Evolutionary conservation across 176 grass and related monocot genomes (phyloP).

Genomic region (Leersia perrieri): DNA sequence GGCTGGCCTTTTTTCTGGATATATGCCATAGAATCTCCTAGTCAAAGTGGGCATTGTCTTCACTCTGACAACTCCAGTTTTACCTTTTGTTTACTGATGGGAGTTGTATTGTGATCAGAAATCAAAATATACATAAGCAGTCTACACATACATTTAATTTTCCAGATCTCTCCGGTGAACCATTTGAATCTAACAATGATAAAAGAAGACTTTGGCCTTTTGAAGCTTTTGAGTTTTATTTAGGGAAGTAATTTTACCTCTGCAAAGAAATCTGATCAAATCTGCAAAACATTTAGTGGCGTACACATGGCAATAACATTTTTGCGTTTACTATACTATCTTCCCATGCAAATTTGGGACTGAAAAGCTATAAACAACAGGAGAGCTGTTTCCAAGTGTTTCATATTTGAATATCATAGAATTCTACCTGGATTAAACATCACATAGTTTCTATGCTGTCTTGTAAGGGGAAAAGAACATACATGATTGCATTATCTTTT

Average conservation of each 20-base stretch:
- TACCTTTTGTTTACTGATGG: too few species aligned
- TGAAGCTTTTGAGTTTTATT: neutral
- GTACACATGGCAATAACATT: neutral
- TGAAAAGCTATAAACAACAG: neutral
- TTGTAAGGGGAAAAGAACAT: neutral
- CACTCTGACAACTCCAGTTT: too few species aligned
- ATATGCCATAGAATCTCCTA: too few species aligned
- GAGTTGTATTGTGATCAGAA: neutral
- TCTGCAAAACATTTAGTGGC: conserved; percentile 20
- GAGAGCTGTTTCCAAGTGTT: neutral
- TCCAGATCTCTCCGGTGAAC: neutral
- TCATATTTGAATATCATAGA: neutral
- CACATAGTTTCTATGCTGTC: neutral
- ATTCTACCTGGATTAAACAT: neutral
- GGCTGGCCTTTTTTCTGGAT: neutral
- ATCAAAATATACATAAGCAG: neutral
- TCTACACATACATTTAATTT: conserved; percentile 4
- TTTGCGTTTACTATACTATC: neutral
- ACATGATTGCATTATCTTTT: neutral
- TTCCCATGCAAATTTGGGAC: conserved; percentile 4
- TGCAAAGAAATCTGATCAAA: neutral
- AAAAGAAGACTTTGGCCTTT: neutral
- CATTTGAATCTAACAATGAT: neutral
- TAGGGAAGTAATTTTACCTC: too few species aligned
- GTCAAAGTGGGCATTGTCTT: too few species aligned